Base-by-base conservation (phyloP, 805 yeast genomes). In the Candida chauliodis region DNA sequence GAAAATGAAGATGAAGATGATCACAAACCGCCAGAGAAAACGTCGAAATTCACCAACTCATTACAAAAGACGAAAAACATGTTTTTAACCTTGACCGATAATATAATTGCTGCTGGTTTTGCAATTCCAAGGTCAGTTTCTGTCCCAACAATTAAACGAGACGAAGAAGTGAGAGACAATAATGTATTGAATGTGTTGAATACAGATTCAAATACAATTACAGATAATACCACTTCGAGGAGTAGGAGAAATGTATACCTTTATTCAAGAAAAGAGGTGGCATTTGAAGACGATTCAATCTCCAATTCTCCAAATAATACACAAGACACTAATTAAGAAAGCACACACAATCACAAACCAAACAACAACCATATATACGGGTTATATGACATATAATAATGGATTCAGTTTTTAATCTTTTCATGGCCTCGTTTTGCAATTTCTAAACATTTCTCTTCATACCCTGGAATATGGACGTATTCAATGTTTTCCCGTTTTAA, bases 391-490 rank as follows among this genome's bases (percentile, higher is more conserved):
- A 22, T 22, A 11, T 11, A 22, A 11, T 8, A 8, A 21, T 16
- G 10, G 14, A 5, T 19, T 18, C 28, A n/a, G 10, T n/a, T 29
- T 10, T 4, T 25, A 9, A 41, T 51, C 42, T 64, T 52, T 6
- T 62, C 64, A 56, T 84, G 95, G 0, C 96, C 96, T 48, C 71
- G 77, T 47, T 69, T 75, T 2, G 98, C 97, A 8, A 82, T 78
- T 27, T 63, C 59, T 25, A 86, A 63, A 38, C 87, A 78, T 46
- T 72, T 76, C 9, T 78, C 78, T 51, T 87, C 96, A 54, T 76
- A 81, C 0, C 98, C 99, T 0, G 90, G 85, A 18, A 93, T 76
- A 47, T 82, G 84, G 8, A 86, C 69, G 52, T 91, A 91, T 42
- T 75, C 81, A 10, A 91, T 72, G 0, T 81, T 84, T 1, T 68